Base-by-base conservation (phyloP, 108 stramenopile genomes). In the Nitzschia putrida region DNA sequence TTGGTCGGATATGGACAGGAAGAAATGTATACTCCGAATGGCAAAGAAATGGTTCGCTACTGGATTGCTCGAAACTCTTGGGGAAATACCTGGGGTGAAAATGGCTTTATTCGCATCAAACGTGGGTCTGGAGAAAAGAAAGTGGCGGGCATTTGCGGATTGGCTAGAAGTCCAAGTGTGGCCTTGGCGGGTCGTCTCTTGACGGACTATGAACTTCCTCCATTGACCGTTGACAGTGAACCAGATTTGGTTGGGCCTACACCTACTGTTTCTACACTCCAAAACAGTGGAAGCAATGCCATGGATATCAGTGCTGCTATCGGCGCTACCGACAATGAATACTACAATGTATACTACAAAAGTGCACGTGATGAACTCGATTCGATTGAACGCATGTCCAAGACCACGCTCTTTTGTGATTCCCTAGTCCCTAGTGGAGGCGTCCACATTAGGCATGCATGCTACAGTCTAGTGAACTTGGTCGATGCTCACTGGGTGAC, bases 41-140 rank as follows among this genome's bases (percentile, higher is more conserved):
- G 21, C n/a, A 54, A 45, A 18, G 8, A 53, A 24, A 68, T 23
- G 54, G 61, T 74, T 13, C 75, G 79, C 7, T 91, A 88, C 64
- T 89, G 85, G 81, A 85, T 89, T 64, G 85, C 87, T 21, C 77
- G 88, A 1, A 92, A 92, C 64, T 80, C 80, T 8, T 86, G 82
- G 91, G 87, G 88, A 3, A 63, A 22, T 14, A 74, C 68, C 9
- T 92, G 91, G 91, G 91, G 91, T 18, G 87, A 88, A 61, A 70
- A 87, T 53, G 91, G 91, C 13, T 89, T 80, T 47, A 70, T 89
- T 22, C 77, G 73, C 24, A 77, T 92, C 61, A 68, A 66, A 57
- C 79, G 91, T 57, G 73, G 76, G 13, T 8, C 75, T 44, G 85
- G 85, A 10, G 61, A 44, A 55, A 85, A 83, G 66, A 78, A 76